Evolutionary conservation across 441 rosid species (phyloP).

Genomic region (Mallotus repandus): DNA sequence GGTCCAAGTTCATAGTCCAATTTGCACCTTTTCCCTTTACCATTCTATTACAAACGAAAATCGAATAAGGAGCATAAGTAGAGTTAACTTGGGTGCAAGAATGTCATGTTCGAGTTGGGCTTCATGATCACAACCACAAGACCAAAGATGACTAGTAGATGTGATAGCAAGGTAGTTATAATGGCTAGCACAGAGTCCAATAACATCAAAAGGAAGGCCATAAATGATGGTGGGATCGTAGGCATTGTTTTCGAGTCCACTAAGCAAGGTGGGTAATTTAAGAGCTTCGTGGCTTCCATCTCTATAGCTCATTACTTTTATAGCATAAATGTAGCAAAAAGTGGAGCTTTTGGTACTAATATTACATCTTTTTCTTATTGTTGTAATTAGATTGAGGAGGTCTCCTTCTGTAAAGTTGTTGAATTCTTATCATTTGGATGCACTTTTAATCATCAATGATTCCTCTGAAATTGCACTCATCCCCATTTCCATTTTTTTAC

Average conservation of each 20-base stretch:
- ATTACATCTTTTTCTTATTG: constrained; percentile 9
- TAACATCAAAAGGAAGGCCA: constrained; percentile 61
- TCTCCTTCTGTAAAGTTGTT: too few species aligned
- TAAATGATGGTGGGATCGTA: constrained; percentile 65
- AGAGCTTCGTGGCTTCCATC: constrained; percentile 90
- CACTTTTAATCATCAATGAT: too few species aligned
- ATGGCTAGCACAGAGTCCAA: constrained; percentile 48
- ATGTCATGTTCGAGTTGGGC: constrained; percentile 68
- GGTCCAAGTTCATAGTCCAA: too few species aligned
- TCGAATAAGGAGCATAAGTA: not conserved
- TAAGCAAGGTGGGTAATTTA: constrained; percentile 49
- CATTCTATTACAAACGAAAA: too few species aligned
- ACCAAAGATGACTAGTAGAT: constrained; percentile 69
- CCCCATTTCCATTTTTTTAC: too few species aligned
- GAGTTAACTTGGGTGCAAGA: constrained; percentile 36
- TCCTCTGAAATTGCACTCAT: too few species aligned
- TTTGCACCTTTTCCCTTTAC: too few species aligned
- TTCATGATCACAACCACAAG: constrained; percentile 90
- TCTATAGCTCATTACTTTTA: constrained; percentile 77
- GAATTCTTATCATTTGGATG: too few species aligned
- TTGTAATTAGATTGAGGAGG: not conserved
- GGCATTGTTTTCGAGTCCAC: constrained; percentile 56
- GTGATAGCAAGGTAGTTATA: constrained; percentile 92
- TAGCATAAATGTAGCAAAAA: not conserved
- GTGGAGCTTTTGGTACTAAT: not conserved